These are phyloP conservation scores for Pouteria glomerata DNA, from an alignment of 148 eudicot species.

Conservation along the genomic window DNA sequence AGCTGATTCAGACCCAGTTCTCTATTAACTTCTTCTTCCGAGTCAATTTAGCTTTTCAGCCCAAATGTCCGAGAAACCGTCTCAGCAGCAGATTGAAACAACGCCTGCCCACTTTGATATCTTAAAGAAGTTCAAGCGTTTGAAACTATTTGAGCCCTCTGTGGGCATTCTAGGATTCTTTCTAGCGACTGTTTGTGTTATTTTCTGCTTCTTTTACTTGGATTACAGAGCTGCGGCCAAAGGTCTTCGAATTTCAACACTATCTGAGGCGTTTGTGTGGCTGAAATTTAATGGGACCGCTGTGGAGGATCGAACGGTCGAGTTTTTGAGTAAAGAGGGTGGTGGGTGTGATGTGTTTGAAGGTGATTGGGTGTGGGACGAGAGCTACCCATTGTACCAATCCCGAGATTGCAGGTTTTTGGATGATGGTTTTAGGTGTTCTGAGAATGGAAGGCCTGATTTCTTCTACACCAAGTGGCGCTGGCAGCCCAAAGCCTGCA, in stretches of 20 bases:
- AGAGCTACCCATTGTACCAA: slow-evolving; percentile 68
- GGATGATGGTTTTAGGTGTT: slow-evolving; percentile 82
- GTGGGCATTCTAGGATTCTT: slow-evolving; percentile 47
- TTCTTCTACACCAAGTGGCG: slow-evolving; percentile 74
- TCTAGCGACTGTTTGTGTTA: slow-evolving; percentile 29
- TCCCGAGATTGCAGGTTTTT: slow-evolving; percentile 65
- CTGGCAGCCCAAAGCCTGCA: slow-evolving; percentile 87
- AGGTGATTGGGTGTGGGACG: slow-evolving; percentile 97
- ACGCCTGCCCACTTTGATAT: slow-evolving; percentile 10
- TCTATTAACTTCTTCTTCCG: slow-evolving; percentile 19
- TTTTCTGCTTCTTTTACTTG: slow-evolving; percentile 54
- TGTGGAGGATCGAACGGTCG: slow-evolving; percentile 16
- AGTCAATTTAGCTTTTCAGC: no score
- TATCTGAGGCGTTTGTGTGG: slow-evolving; percentile 41
- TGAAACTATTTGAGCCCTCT: slow-evolving; percentile 62
- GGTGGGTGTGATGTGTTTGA: slow-evolving; percentile 67
- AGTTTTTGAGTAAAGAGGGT: slow-evolving; percentile 31
- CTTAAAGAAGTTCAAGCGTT: slow-evolving; percentile 49
- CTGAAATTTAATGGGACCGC: slow-evolving; percentile 22
- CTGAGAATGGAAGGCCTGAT: slow-evolving; percentile 82
- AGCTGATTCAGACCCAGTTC: slow-evolving; percentile 10
- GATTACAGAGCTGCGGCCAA: slow-evolving; percentile 48
- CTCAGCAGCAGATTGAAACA: slow-evolving; percentile 21
- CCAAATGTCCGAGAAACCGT: slow-evolving; percentile 35
- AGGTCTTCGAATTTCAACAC: slow-evolving; percentile 28